Conservation (phyloP, 2,329 filamentous ascomycete genomes). For the Aspergillus arachidicola region DNA sequence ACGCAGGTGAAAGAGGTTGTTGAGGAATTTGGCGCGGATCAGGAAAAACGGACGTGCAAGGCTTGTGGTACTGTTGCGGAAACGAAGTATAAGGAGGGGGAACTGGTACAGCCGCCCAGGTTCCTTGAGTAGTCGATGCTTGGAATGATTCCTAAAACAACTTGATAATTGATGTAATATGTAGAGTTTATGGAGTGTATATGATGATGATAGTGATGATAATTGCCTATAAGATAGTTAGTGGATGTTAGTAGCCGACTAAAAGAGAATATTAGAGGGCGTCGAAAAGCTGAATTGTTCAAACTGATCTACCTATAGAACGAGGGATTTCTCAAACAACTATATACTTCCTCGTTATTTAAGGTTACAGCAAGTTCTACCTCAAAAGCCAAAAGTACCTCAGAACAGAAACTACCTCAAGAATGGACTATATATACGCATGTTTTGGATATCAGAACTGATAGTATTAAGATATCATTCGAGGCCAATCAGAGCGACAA, state of each 20-base stretch:
- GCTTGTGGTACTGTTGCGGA: conserved; percentile 77
- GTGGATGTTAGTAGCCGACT: not conserved
- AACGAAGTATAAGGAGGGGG: conserved; percentile 41
- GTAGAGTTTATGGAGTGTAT: not conserved
- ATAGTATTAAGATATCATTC: not conserved
- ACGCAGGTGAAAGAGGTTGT: conserved; percentile 94
- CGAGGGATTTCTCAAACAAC: not conserved
- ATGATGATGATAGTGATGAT: not conserved
- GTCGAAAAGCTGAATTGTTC: not conserved
- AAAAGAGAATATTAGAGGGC: not conserved
- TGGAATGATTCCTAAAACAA: not conserved
- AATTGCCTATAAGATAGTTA: not conserved
- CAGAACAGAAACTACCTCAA: not conserved
- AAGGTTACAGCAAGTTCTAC: not conserved
- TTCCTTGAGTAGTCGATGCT: conserved; percentile 33
- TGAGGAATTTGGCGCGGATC: conserved; percentile 73
- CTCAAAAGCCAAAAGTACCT: no score
- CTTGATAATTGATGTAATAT: not conserved
- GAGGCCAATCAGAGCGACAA: no score
- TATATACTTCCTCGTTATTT: not conserved
- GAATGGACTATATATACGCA: not conserved
- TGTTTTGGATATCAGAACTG: not conserved
- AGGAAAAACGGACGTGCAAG: conserved; percentile 71
- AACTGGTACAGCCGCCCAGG: conserved; percentile 46
- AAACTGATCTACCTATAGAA: not conserved